A percentile compares a stretch with the other conserved stretches of the same genome.
These are phyloP conservation scores for Acephala macrosclerotiorum DNA, from an alignment of 2,329 filamentous ascomycete species.

Conservation along the genomic window DNA sequence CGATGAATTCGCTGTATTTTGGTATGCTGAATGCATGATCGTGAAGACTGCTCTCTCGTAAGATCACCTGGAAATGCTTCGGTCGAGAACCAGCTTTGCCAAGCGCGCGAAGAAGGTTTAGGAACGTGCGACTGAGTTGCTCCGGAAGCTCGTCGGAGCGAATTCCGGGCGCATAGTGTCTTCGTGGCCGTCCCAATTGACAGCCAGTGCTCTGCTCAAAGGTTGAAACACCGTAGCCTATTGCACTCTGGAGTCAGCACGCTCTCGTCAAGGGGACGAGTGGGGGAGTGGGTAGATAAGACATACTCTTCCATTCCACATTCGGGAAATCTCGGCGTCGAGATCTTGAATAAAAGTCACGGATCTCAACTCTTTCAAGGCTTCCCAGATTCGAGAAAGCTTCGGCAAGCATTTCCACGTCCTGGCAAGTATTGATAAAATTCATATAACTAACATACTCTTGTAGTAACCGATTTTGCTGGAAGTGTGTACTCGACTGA, in stretches of 20 bases:
- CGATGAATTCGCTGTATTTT: constrained; percentile 45
- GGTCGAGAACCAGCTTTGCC: constrained; percentile 49
- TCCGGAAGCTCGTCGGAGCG: not conserved
- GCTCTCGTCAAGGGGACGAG: not conserved
- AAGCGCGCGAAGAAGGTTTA: constrained; percentile 51
- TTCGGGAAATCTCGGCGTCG: constrained; percentile 56
- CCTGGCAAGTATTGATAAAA: constrained; percentile 52
- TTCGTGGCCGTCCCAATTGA: not conserved
- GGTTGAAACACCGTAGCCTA: constrained; percentile 55
- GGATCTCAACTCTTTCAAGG: constrained; percentile 62
- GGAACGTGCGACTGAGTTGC: constrained; percentile 46
- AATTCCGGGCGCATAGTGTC: constrained; percentile 26
- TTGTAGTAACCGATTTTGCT: constrained; percentile 10
- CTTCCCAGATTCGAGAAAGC: constrained; percentile 63
- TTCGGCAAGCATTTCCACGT: constrained; percentile 60
- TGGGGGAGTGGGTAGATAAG: not conserved
- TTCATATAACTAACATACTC: constrained; percentile 22
- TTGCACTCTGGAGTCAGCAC: not conserved
- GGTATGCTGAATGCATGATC: constrained; percentile 57
- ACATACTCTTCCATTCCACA: constrained; percentile 51
- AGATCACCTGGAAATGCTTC: constrained; percentile 56
- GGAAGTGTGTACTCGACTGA: not conserved
- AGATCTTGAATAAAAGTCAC: constrained; percentile 61
- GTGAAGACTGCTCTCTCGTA: constrained; percentile 45
- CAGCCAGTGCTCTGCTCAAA: constrained; percentile 47